These are phyloP conservation scores for Vararia minispora DNA, from an alignment of 768 basidiomycete species.

Conservation along the genomic window DNA sequence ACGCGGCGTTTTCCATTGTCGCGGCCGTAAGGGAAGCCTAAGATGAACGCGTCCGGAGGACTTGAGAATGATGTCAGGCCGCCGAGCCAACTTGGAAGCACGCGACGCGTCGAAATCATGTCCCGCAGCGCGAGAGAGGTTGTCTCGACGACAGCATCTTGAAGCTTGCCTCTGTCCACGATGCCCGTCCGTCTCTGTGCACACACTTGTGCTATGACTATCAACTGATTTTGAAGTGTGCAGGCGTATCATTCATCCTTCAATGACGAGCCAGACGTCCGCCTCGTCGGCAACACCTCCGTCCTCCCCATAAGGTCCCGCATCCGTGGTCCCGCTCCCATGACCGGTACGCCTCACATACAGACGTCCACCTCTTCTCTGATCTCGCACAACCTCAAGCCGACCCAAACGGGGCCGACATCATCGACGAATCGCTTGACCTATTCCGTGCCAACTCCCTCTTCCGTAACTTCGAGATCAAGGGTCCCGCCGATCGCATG, in stretches of 20 bases:
- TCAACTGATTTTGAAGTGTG: not conserved
- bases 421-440: constrained; percentile 92
- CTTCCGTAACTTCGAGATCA: constrained; percentile 99
- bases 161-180: constrained; percentile 1
- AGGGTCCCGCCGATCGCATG: constrained; percentile 90
- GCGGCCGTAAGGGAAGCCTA: not conserved
- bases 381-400: constrained; percentile 32
- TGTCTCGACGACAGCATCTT: not conserved
- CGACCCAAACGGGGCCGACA: constrained; percentile 71
- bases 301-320: constrained; percentile 86
- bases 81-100: not conserved
- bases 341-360: constrained; percentile 35
- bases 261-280: constrained; percentile 74
- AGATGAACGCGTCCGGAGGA: constrained; percentile 8
- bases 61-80: constrained; percentile 3
- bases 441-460: constrained; percentile 98
- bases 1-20: constrained; percentile 28
- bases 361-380: too few species aligned
- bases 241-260: constrained; percentile 96
- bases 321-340: constrained; percentile 86
- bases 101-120: not conserved
- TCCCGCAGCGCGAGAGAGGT: not conserved
- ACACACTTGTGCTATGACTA: not conserved
- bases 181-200: constrained; percentile 16
- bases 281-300: constrained; percentile 82